Percentiles rank a stretch among this genome's conserved stretches.
Conservation (phyloP, 148 eudicot species). For the Vaccinium corymbosum region DNA sequence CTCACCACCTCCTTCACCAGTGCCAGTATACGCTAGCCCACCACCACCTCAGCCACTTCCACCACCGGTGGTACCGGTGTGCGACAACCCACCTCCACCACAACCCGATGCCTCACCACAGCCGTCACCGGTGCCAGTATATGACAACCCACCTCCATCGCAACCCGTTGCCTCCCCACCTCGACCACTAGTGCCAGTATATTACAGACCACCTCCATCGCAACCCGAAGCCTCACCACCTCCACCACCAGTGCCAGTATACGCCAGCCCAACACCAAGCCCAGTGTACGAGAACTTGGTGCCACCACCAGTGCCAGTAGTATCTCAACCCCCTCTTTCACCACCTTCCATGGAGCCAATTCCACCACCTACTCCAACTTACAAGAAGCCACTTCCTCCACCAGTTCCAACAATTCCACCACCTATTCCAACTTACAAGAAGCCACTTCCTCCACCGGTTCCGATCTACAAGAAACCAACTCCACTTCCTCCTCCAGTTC, state of each 20-base stretch:
- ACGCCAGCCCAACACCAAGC: background rate
- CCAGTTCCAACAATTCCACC: background rate
- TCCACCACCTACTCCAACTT: background rate
- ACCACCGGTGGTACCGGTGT: background rate
- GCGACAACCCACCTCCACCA: background rate
- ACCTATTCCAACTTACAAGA: slow-evolving; percentile 5
- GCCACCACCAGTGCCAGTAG: too few relatives aligned
- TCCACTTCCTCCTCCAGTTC: background rate
- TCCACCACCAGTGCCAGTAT: background rate
- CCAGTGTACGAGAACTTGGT: background rate
- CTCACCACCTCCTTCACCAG: background rate
- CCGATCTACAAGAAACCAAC: too few relatives aligned
- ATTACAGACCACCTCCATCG: background rate
- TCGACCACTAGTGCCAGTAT: background rate
- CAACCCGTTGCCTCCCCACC: too few relatives aligned
- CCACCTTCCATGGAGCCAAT: background rate
- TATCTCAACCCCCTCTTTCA: background rate
- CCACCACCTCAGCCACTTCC: background rate
- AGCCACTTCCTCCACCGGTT: slow-evolving; percentile 26
- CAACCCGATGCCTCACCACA: background rate
- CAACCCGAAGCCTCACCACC: too few relatives aligned
- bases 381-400: background rate
- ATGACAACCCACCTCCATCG: background rate
- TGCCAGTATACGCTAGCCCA: background rate
- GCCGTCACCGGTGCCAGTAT: background rate